A percentile compares a stretch with the other conserved stretches of the same genome.
phyloP scores from a whole-genome alignment of 495 filamentous ascomycete species.

The Annulohypoxylon bovei region DNA sequence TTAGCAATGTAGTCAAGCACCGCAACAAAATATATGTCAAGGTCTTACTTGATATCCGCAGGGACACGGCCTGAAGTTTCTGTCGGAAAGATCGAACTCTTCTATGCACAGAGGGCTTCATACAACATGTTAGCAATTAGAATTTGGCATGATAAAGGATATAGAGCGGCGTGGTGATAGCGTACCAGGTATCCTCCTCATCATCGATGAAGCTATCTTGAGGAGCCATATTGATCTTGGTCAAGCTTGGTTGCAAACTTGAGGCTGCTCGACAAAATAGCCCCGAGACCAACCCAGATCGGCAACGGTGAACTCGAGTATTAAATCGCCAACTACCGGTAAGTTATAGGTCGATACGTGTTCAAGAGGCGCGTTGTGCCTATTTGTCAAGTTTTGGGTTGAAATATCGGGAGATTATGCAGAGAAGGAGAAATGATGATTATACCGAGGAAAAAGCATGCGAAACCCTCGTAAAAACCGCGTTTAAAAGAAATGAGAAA shows the following conservation, averaged over 20 bases:
- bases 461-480: constrained; percentile 23
- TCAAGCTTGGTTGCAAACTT: constrained; percentile 29
- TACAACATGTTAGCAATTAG: constrained; percentile 35
- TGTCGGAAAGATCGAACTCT: constrained; percentile 96
- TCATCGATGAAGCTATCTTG: constrained; percentile 98
- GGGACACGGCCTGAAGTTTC: constrained; percentile 96
- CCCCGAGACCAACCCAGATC: constrained; percentile 14
- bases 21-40: background rate
- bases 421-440: constrained; percentile 17
- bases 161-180: constrained; percentile 14
- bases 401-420: constrained; percentile 43
- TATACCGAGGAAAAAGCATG: constrained; percentile 30
- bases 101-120: constrained; percentile 95
- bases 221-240: constrained; percentile 66
- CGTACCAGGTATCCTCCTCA: constrained; percentile 91
- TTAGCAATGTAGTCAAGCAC: constrained; percentile 24
- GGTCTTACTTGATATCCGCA: constrained; percentile 92
- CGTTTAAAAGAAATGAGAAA: constrained; percentile 14
- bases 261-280: constrained; percentile 14
- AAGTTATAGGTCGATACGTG: constrained; percentile 4
- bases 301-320: background rate
- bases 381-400: constrained; percentile 36
- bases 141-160: background rate
- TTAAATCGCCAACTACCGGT: background rate
- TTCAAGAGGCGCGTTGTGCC: constrained; percentile 25